Evolutionary conservation across 371 early-diverging fungal genomes (phyloP), one percentile per base, ranked within the genome.

Genomic region (Rhizopus arrhizus): DNA sequence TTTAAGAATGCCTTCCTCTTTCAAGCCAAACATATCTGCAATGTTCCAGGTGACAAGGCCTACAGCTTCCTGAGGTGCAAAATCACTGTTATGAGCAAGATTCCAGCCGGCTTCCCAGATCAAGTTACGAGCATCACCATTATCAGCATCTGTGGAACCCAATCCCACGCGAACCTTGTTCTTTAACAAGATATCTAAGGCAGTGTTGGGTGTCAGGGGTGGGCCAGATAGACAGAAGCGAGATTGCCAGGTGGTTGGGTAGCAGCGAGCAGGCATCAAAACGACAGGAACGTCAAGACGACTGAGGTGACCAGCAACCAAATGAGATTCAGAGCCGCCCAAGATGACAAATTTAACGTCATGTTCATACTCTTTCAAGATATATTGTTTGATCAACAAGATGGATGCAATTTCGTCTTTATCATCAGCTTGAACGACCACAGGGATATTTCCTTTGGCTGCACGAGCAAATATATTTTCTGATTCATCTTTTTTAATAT

Each of bases 21-120:
- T 50, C 33, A 86, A 59, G 2, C 81, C 84, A 53, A 86, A 77
- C 36, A 88, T 85, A n/a, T 84, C 74, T 10, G 87, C 89, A 46
- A 88, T 66, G 58, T 86, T 87, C 91, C 91, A 91, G 55, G 90
- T 87, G 9, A 91, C 84, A 22, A 89, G 73, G 4, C 87, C 91
- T 10, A 91, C 81, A 32, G 91, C 87, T 32, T 89, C 83, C 48
- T 74, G 79, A 45, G 73, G 72, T 6, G 62, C 62, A 16, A 78
- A 45, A 0, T 68, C 43, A 5, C 35, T n/a, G 41, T 81, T 78
- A 52, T 78, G 74, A 13, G 78, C 53, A 45, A 72, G 56, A 72
- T 79, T 64, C 76, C 74, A 65, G 57, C 83, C 91, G 49, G 93
- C 92, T 61, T 89, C 91, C 86, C 88, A 91, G 15, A 87, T 79